Percentiles rank a stretch among this genome's conserved stretches.
Evolutionary conservation across 1,284 basidiomycete genomes (phyloP).

Genomic region (Malassezia obtusa): DNA sequence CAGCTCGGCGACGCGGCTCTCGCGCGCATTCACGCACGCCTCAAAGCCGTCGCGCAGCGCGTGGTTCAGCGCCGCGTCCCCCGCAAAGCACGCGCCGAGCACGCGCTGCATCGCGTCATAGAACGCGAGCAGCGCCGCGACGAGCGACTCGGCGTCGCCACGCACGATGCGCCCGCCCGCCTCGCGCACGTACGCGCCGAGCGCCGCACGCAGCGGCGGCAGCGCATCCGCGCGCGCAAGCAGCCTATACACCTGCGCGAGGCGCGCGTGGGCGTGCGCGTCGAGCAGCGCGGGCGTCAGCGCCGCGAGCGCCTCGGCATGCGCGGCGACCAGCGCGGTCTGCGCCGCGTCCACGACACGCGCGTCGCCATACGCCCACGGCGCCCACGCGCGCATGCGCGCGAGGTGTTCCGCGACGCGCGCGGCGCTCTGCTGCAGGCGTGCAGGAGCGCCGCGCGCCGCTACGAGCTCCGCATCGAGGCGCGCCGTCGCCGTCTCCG

Average conservation of each 20-base stretch:
- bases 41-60: slow-evolving; percentile 62
- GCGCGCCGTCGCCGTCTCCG: not conserved
- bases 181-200: slow-evolving; percentile 1
- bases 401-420: slow-evolving; percentile 7
- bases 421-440: not conserved
- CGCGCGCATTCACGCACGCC: slow-evolving; percentile 68
- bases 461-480: not conserved
- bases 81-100: slow-evolving; percentile 22
- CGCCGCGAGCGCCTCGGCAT: slow-evolving; percentile 22
- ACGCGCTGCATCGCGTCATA: slow-evolving; percentile 27
- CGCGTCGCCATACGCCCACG: slow-evolving; percentile 24
- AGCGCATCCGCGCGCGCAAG: not conserved
- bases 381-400: slow-evolving; percentile 22
- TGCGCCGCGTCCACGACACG: slow-evolving; percentile 19
- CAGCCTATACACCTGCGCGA: not conserved
- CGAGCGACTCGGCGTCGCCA: slow-evolving; percentile 27
- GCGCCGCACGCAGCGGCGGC: not conserved
- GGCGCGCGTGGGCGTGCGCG: not conserved
- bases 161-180: slow-evolving; percentile 1
- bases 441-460: not conserved
- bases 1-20: slow-evolving; percentile 84
- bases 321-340: slow-evolving; percentile 21
- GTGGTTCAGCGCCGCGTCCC: slow-evolving; percentile 44
- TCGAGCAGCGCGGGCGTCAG: slow-evolving; percentile 24
- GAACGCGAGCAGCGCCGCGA: slow-evolving; percentile 34